Evolutionary conservation across 2,329 filamentous ascomycete species (phyloP).

Genomic region (Aspergillus sp.): DNA sequence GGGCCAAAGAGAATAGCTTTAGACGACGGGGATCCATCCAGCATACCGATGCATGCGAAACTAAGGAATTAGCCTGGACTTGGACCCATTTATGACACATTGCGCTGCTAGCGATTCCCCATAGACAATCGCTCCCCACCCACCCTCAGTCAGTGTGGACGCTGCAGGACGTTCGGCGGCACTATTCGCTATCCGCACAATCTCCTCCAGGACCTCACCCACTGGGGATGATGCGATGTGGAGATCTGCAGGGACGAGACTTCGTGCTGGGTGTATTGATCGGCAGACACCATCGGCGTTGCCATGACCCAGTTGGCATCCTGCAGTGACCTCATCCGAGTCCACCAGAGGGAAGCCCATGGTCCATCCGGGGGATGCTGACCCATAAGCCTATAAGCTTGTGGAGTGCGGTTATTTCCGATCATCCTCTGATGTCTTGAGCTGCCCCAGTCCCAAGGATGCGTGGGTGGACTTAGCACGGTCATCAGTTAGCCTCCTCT

Average conservation of each 20-base stretch:
- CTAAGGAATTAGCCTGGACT: constrained; percentile 1
- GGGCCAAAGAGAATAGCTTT: neutral
- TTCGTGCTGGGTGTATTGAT: constrained; percentile 1
- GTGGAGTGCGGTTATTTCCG: constrained; percentile 15
- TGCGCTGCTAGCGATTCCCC: neutral
- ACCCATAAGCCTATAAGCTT: constrained; percentile 14
- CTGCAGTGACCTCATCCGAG: constrained; percentile 20
- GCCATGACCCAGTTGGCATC: constrained; percentile 8
- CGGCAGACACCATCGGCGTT: constrained; percentile 7
- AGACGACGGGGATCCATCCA: neutral
- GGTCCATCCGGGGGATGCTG: constrained; percentile 11
- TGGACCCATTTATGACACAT: constrained; percentile 1
- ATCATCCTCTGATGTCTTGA: constrained; percentile 7
- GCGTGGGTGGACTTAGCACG: no score
- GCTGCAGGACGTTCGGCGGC: no score
- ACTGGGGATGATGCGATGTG: neutral
- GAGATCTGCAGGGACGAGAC: constrained; percentile 15
- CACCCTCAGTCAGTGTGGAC: neutral
- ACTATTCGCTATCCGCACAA: neutral
- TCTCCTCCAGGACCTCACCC: neutral
- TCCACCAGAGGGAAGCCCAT: constrained; percentile 8
- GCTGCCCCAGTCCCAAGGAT: no score
- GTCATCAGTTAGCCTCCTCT: neutral
- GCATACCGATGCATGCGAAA: neutral
- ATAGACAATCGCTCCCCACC: neutral